Percentiles rank a stretch among this genome's conserved stretches.
These are phyloP conservation scores for Eucalyptus globulus DNA, from an alignment of 345 rosid species.

Conservation along the genomic window DNA sequence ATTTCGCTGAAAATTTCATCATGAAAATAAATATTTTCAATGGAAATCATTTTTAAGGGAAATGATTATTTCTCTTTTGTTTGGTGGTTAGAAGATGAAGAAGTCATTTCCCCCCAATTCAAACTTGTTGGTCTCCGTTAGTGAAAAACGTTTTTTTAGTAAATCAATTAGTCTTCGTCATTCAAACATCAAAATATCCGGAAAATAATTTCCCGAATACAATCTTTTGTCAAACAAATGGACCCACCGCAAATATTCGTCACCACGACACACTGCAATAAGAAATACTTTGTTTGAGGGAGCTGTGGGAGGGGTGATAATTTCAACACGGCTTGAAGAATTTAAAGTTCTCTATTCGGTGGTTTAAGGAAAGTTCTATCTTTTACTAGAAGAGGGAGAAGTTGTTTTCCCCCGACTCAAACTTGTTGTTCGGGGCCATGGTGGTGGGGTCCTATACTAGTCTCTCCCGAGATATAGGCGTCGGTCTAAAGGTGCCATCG, in stretches of 20 bases:
- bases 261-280: not conserved
- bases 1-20: not conserved
- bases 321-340: not conserved
- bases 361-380: not conserved
- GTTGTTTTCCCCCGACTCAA: not conserved
- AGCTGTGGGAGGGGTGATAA: not conserved
- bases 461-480: too few species aligned
- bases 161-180: not conserved
- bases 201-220: not conserved
- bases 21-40: not conserved
- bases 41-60: not conserved
- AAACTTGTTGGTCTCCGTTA: rapidly evolving
- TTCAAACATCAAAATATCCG: rapidly evolving
- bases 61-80: not conserved
- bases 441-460: rapidly evolving
- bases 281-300: not conserved
- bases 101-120: too few species aligned
- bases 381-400: not conserved
- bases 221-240: not conserved
- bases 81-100: not conserved
- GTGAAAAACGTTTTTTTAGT: not conserved
- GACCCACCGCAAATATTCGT: not conserved
- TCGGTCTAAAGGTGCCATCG: too few species aligned
- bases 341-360: not conserved
- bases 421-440: rapidly evolving